These are phyloP conservation scores for Cladosporium sp. DNA, from an alignment of 2,329 filamentous ascomycete species.

Conservation along the genomic window DNA sequence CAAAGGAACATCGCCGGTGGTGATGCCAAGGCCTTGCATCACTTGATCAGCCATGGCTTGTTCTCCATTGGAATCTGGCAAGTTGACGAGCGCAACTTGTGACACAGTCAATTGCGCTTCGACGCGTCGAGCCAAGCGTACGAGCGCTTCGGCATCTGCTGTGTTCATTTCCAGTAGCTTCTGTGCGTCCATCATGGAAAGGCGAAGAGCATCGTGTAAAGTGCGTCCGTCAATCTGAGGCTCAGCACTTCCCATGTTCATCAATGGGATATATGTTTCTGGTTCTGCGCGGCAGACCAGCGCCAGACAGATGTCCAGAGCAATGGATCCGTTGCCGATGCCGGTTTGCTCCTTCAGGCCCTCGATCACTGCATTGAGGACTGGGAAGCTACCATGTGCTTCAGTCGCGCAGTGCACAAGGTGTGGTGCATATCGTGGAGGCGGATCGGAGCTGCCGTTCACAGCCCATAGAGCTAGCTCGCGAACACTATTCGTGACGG, in stretches of 20 bases:
- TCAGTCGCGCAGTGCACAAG: conserved; percentile 60
- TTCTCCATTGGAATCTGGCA: conserved; percentile 23
- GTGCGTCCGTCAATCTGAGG: background rate
- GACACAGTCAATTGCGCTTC: conserved; percentile 52
- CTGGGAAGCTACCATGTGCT: conserved; percentile 57
- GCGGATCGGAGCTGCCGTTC: conserved; percentile 46
- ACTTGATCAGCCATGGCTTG: conserved; percentile 28
- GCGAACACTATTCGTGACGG: conserved; percentile 28
- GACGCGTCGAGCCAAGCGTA: conserved; percentile 29
- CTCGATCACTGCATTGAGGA: conserved; percentile 61
- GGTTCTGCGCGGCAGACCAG: conserved; percentile 63
- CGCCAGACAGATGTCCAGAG: conserved; percentile 65
- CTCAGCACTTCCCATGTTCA: background rate
- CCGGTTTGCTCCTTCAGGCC: conserved; percentile 63
- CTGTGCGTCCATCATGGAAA: background rate
- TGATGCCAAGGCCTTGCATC: conserved; percentile 32
- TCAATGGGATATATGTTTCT: conserved; percentile 8
- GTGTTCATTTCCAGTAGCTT: conserved; percentile 1
- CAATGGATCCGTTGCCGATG: conserved; percentile 55
- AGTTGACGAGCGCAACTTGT: conserved; percentile 45
- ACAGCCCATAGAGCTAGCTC: conserved; percentile 62
- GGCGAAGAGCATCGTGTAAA: conserved; percentile 11
- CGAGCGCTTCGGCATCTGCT: conserved; percentile 40
- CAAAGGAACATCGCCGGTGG: background rate
- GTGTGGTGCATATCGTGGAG: conserved; percentile 67